Base-by-base conservation (phyloP, 2,329 filamentous ascomycete genomes). In the Cladobotryum protrusum region DNA sequence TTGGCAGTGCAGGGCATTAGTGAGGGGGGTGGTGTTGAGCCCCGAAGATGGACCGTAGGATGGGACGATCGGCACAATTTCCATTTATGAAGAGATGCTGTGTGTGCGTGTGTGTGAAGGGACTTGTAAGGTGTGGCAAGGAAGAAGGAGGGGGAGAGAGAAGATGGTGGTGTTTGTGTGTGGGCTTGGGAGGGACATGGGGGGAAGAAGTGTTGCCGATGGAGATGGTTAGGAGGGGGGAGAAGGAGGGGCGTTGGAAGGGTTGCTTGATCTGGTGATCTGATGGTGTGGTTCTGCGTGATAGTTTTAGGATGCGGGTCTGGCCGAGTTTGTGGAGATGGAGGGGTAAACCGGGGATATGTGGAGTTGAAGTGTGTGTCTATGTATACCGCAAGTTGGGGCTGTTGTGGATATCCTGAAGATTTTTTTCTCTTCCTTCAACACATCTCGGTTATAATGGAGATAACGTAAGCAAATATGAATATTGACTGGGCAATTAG, bases 291-390 rank as follows among this genome's bases (percentile, higher is more conserved):
- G 37, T 29, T 29, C 24, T 40, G 45, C 15, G 20, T 47, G 24
- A 33, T 33, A n/a, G 39, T 6, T 37, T n/a, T 5, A 17, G 39
- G n/a, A 20, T n/a, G 17, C 49, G 49, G 49, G 49, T 51, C 39
- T 51, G 49, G 44, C 49, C 49, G 49, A 51, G 49, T 51, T 50
- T 47, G 40, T 39, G 44, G 49, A 39, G 45, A 45, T 43, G 41
- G 9, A 24, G 15, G 24, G 24, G 24, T 29, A 29, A 29, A 4
- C 24, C 24, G 49, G 41, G 24, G 45, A 43, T 32, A n/a, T 46
- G 33, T 45, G 37, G 45, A 36, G 37, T 13, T 3, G 48, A 18
- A 34, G 35, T 34, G n/a, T n/a, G n/a, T n/a, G n/a, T n/a, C n/a
- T n/a, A 32, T 29, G 24, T 9, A 29, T 29, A 29, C 7, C 7